These are phyloP conservation scores for Mycothermus thermophilus DNA, from an alignment of 495 filamentous ascomycete genomes.

Conservation along the genomic window DNA sequence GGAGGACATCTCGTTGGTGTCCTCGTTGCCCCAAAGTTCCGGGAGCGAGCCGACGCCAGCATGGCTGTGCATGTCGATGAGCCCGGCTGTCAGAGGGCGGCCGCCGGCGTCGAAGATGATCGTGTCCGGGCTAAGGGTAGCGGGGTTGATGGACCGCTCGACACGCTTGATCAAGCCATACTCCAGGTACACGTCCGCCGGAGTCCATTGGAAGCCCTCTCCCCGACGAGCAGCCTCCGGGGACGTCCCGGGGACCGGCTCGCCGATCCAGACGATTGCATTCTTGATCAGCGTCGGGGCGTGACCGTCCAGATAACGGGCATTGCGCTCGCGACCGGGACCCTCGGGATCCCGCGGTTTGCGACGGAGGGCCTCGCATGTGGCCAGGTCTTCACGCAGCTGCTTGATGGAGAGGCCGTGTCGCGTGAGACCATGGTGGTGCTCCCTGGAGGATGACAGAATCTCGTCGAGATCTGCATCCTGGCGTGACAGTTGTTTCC, in stretches of 20 bases:
- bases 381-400: conserved; percentile 25
- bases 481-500: conserved; percentile 28
- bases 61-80: conserved; percentile 58
- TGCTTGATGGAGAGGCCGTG: conserved; percentile 24
- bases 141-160: conserved; percentile 18
- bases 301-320: conserved; percentile 32
- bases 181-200: conserved; percentile 34
- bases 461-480: too few species aligned
- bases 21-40: conserved; percentile 26
- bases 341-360: conserved; percentile 32
- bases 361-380: conserved; percentile 25
- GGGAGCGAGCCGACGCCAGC: conserved; percentile 34
- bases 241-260: conserved; percentile 27
- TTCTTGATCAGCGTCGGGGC: conserved; percentile 37
- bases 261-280: conserved; percentile 40
- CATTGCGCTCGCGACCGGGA: conserved; percentile 32
- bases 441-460: too few species aligned
- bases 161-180: conserved; percentile 36
- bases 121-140: conserved; percentile 20
- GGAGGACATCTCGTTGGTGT: conserved; percentile 37
- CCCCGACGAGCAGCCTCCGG: conserved; percentile 30
- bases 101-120: conserved; percentile 40
- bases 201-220: conserved; percentile 31
- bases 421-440: conserved; percentile 4
- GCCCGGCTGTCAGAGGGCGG: conserved; percentile 45